These are phyloP conservation scores for Catharanthus roseus DNA, from an alignment of 257 asterid genomes.

Conservation along the genomic window DNA sequence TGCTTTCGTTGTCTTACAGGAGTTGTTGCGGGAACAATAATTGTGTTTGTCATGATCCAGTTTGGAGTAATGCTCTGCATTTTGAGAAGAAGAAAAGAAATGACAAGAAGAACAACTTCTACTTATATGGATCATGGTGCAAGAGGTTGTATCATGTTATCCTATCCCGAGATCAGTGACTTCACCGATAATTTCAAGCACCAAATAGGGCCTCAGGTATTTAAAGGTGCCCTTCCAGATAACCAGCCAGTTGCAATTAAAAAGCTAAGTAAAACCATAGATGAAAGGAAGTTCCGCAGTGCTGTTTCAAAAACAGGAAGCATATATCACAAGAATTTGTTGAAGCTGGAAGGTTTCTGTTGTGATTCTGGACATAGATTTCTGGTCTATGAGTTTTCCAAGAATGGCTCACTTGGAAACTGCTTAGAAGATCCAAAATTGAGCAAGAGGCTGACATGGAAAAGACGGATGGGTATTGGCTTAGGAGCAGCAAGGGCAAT, in stretches of 20 bases:
- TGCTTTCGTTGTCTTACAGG: conserved; percentile 32
- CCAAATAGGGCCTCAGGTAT: conserved; percentile 34
- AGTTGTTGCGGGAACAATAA: conserved; percentile 20
- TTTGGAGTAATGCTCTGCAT: conserved; percentile 22
- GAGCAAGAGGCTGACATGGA: conserved; percentile 42
- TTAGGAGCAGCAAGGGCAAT: conserved; percentile 34
- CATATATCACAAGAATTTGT: conserved; percentile 36
- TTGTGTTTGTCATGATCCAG: conserved; percentile 25
- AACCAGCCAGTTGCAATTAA: conserved; percentile 30
- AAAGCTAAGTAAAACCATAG: conserved; percentile 19
- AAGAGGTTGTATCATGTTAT: conserved; percentile 22
- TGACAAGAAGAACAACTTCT: conserved; percentile 18
- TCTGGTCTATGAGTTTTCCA: conserved; percentile 34
- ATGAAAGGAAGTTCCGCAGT: conserved; percentile 30
- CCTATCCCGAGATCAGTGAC: conserved; percentile 29
- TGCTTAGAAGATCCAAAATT: conserved; percentile 32
- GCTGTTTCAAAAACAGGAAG: conserved; percentile 30
- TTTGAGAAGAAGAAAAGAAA: conserved; percentile 20
- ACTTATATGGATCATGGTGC: conserved; percentile 21
- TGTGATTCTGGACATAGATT: conserved; percentile 24
- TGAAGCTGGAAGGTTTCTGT: conserved; percentile 36
- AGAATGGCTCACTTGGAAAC: conserved; percentile 27
- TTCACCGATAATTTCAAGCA: conserved; percentile 37
- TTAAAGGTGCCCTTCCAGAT: conserved; percentile 26
- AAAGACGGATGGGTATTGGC: conserved; percentile 30